Conservation (phyloP, 192 early-diverging fungal genomes). For the Piromyces finnis region DNA sequence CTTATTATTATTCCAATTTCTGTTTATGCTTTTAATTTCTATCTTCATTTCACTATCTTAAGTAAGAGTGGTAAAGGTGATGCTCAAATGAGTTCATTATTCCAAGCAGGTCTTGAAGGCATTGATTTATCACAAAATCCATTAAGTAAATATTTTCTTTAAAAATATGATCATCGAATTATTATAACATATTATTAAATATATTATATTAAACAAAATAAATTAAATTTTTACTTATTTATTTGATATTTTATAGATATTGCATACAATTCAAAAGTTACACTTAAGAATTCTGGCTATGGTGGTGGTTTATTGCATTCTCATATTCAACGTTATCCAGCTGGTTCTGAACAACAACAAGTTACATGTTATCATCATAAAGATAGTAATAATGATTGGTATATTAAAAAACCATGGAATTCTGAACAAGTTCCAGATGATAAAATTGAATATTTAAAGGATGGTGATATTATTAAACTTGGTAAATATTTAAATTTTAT, state of each 20-base stretch:
- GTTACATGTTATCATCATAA: neutral
- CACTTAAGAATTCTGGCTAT: neutral
- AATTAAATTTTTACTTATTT: no score
- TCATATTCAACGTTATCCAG: neutral
- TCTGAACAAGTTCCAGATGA: neutral
- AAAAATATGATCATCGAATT: no score
- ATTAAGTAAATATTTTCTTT: constrained; percentile 23
- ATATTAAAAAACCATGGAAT: neutral
- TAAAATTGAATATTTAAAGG: neutral
- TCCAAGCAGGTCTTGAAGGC: constrained; percentile 77
- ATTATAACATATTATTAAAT: no score
- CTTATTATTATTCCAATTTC: neutral
- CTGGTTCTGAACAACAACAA: constrained; percentile 1
- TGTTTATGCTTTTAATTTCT: neutral
- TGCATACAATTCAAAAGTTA: neutral
- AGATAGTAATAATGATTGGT: neutral
- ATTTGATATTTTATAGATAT: neutral
- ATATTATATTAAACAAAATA: neutral
- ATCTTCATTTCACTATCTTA: neutral
- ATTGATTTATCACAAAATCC: constrained; percentile 65
- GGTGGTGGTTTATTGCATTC: neutral
- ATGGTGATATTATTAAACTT: constrained; percentile 1
- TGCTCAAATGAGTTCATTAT: constrained; percentile 87
- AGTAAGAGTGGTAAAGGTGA: constrained; percentile 54
- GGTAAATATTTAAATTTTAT: no score